Evolutionary conservation across 139 green algal genomes (phyloP), one percentile per base, ranked within the genome.

Genomic region (Limnomonas spitsbergensis): DNA sequence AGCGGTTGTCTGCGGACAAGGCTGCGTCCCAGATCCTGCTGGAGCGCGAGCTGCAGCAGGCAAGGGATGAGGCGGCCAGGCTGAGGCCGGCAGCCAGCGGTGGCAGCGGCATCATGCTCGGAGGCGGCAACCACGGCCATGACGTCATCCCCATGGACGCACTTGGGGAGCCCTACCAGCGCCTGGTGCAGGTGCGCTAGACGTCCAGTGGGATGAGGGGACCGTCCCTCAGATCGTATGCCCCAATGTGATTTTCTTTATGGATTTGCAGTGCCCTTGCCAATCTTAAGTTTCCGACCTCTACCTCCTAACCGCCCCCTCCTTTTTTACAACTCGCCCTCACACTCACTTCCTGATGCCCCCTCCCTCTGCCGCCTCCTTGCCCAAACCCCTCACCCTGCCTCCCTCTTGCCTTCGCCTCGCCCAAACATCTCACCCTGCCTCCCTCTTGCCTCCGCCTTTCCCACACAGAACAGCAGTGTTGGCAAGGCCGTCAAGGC

Each of bases 81-180:
- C 9, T 32, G 4, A 4, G 56, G n/a, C 9, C 27, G 4, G 29
- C 4, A 4, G 4, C 14, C n/a, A 37, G 24, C 56, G 4, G 29
- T 36, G 56, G 4, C 29, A 20, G 24, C 7, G 24, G 29, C n/a
- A 70, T 24, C 29, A 36, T 38, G 93, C 75, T 81, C 83, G 4
- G 81, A 81, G 4, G 90, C 94, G 2, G 34, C 9, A 6, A 2
- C 68, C 52, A 14, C n/a, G 6, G 26, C 1, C 73, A 90, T 37
- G 76, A 83, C 9, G 73, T 95, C 72, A 92, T 94, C 29, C 91
- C 91, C 9, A 94, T 96, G 92, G 89, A 94, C 40, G 73, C 78
- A 20, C 74, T 96, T 31, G 91, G 91, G 0, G 89, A 89, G 32
- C 81, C 86, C 0, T 96, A 95, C 80, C 75, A 82, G 67, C 79